Percentiles rank a stretch among this genome's conserved stretches.
These are phyloP conservation scores for Phyllostachys edulis DNA, from an alignment of 176 grass and related monocot genomes.

Conservation along the genomic window DNA sequence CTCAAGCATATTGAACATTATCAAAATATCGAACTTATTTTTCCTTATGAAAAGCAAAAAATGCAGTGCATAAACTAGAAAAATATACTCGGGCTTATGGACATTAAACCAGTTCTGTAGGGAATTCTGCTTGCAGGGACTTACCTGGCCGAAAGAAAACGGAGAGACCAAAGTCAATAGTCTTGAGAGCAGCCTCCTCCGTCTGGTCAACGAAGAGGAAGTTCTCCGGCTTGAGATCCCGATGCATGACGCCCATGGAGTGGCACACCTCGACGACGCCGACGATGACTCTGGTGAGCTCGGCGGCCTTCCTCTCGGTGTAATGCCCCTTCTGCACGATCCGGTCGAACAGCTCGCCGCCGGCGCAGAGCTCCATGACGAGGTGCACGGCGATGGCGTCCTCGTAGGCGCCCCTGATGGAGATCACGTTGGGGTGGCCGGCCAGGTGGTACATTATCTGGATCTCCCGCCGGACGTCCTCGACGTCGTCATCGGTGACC, in stretches of 20 bases:
- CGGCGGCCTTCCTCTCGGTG: conserved; percentile 62
- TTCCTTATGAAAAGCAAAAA: not conserved
- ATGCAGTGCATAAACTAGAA: not conserved
- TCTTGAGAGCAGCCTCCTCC: conserved; percentile 67
- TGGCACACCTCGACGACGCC: conserved; percentile 74
- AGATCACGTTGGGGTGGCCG: conserved; percentile 65
- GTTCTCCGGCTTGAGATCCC: conserved; percentile 82
- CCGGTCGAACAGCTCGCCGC: conserved; percentile 75
- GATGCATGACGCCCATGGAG: conserved; percentile 76
- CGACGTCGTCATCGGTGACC: conserved; percentile 68
- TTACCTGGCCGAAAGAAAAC: conserved; percentile 56
- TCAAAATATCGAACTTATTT: not conserved
- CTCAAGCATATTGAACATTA: not conserved
- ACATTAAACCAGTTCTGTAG: not conserved
- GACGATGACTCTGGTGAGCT: conserved; percentile 69
- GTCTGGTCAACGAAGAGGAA: conserved; percentile 64
- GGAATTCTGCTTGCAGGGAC: not conserved
- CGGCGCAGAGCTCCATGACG: conserved; percentile 81
- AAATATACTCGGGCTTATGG: not conserved
- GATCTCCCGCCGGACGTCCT: conserved; percentile 76
- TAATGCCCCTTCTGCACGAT: conserved; percentile 66
- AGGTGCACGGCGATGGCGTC: conserved; percentile 73
- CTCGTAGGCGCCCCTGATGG: conserved; percentile 66
- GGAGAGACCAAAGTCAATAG: conserved; percentile 83
- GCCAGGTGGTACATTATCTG: conserved; percentile 87